Evolutionary conservation across 495 filamentous ascomycete species (phyloP).

Genomic region (Podospora fimiseda): DNA sequence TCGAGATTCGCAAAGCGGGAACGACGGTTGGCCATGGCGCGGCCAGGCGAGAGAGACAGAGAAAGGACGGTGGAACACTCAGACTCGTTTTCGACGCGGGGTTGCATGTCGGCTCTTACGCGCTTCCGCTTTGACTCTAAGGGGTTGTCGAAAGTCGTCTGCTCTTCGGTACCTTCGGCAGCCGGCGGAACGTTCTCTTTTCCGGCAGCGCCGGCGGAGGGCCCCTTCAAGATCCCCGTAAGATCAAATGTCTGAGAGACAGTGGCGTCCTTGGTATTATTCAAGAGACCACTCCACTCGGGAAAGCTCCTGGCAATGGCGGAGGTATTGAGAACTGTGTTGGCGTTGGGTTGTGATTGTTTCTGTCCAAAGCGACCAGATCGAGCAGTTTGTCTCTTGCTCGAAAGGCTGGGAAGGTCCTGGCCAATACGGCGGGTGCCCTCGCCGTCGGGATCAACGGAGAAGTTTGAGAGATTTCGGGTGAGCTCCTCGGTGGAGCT

Average conservation of each 20-base stretch:
- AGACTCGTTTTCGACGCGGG: slow-evolving; percentile 39
- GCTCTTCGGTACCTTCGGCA: slow-evolving; percentile 16
- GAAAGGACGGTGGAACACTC: slow-evolving; percentile 37
- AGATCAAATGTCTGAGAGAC: slow-evolving; percentile 19
- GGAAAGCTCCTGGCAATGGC: slow-evolving; percentile 58
- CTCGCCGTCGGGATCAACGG: slow-evolving; percentile 40
- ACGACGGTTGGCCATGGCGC: slow-evolving; percentile 15
- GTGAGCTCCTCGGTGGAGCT: slow-evolving; percentile 35
- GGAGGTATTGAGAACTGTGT: slow-evolving; percentile 51
- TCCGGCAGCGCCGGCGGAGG: slow-evolving; percentile 12
- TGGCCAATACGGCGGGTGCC: slow-evolving; percentile 34
- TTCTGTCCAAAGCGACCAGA: slow-evolving; percentile 26
- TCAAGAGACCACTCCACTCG: slow-evolving; percentile 40
- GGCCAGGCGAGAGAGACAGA: slow-evolving; percentile 14
- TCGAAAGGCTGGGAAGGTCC: slow-evolving; percentile 11
- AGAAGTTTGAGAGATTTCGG: slow-evolving; percentile 37
- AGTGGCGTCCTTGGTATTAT: slow-evolving; percentile 13
- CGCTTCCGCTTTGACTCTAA: slow-evolving; percentile 25
- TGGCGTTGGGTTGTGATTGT: slow-evolving; percentile 2
- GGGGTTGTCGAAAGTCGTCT: slow-evolving; percentile 21
- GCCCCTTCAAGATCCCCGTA: slow-evolving; percentile 11
- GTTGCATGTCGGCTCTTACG: slow-evolving; percentile 36
- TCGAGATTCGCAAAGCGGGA: slow-evolving; percentile 21
- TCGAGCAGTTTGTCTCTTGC: slow-evolving; percentile 17
- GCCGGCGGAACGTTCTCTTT: slow-evolving; percentile 38